Evolutionary conservation across 352 stramenopile genomes (phyloP).

Genomic region (Globisporangium apiculatum): DNA sequence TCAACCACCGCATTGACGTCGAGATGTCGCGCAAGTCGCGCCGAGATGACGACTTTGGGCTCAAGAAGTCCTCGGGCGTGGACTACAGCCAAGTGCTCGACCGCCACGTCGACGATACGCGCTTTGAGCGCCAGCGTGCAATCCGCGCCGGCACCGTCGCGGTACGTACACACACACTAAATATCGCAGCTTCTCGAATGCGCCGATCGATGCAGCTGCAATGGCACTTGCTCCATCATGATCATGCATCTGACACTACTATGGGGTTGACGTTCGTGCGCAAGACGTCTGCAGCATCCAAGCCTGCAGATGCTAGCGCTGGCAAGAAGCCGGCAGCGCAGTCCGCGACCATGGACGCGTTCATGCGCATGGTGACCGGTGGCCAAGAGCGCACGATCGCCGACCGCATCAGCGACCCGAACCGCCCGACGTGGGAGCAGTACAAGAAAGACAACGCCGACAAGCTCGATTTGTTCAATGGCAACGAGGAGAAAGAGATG

Average conservation of each 20-base stretch:
- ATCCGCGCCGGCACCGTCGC: constrained; percentile 33
- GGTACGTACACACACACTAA: constrained; percentile 15
- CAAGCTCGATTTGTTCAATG: constrained; percentile 82
- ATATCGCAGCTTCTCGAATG: too few relatives aligned
- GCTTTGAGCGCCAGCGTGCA: constrained; percentile 70
- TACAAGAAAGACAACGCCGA: constrained; percentile 96
- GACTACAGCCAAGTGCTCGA: constrained; percentile 80
- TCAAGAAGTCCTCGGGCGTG: constrained; percentile 75
- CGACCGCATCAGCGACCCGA: constrained; percentile 90
- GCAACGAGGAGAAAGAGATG: constrained; percentile 91
- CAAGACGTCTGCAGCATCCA: constrained; percentile 1
- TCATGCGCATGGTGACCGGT: constrained; percentile 91
- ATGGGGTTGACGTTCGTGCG: too few relatives aligned
- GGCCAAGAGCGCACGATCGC: constrained; percentile 92
- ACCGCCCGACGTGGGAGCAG: constrained; percentile 94
- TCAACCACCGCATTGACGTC: not conserved
- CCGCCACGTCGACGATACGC: constrained; percentile 77
- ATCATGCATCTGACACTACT: not conserved
- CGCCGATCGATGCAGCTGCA: not conserved
- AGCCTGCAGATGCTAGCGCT: not conserved
- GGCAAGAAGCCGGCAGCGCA: constrained; percentile 22
- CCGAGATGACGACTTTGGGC: constrained; percentile 38
- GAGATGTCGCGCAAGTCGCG: constrained; percentile 22
- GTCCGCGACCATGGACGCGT: constrained; percentile 89
- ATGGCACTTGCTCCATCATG: not conserved